Base-by-base conservation (phyloP, 2,329 filamentous ascomycete genomes). In the Beauveria sp. region DNA sequence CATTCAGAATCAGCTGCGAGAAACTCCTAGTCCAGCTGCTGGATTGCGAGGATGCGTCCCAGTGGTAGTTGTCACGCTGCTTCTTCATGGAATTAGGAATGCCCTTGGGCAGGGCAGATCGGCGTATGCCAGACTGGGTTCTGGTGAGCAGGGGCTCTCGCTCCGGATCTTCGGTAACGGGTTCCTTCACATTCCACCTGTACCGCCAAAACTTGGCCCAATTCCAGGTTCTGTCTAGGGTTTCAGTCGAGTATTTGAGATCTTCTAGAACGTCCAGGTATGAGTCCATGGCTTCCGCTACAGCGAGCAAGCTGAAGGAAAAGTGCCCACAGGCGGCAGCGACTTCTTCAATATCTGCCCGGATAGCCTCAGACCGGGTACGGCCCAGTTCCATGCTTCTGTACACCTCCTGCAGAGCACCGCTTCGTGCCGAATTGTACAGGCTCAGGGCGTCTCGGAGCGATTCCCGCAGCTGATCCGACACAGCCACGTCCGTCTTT, bases 251-350 rank as follows among this genome's bases (percentile, higher is more conserved):
- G 64, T 89, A 83, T 71, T 94, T 92, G 46, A 97, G 75, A 47
- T 96, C 90, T 69, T 97, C 91, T 5, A 99, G 77, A 0, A 94
- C 87, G 57, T 91, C 85, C 50, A 99, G 75, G 67, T 96, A 94
- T 14, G 83, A 84, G 65, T 90, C 85, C 76, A 96, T 89, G 70
- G 97, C 92, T 70, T 96, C 90, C 0, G 91, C 92, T 69, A 97
- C 93, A 66, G 94, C 90, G 64, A 94, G 84, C 28, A 99, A 79
- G 48, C 90, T 96, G 71, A 94, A 97, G 70, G 90, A 93, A 70
- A 97, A 99, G 73, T 97, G 92, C 0, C 94, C 93, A 69, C 94
- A 99, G 61, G 92, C 96, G n/a, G 94, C 93, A 46, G 93, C 92
- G 12, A 97, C 92, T 73, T 99, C 94, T 72, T 99, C 94, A 61